Evolutionary conservation across 2,329 filamentous ascomycete species (phyloP), one percentile per base, ranked within the genome.

Genomic region (Scytalidium sp.): DNA sequence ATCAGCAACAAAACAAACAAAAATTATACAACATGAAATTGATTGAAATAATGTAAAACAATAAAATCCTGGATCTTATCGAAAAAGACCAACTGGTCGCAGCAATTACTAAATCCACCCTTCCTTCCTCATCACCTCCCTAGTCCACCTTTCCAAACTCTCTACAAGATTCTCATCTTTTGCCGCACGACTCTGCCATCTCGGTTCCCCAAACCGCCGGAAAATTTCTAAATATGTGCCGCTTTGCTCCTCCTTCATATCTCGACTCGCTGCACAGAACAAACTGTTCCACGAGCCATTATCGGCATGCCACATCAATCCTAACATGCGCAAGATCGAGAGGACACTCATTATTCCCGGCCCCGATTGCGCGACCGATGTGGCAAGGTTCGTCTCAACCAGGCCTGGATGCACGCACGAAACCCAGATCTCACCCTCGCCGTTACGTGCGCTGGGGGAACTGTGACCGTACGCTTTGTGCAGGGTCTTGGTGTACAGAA

Each of bases 361-460:
- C n/a, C 50, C 49, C 10, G 56, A 46, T 42, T 56, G 48, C 21
- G 7, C 45, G 21, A 56, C 46, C 23, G 53, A 43, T 13, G 48
- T 48, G 19, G 53, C 59, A 5, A 67, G 58, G 42, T 64, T 61
- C 39, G 56, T 64, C 32, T 54, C 7, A 27, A 27, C 25, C 25
- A 27, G n/a, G n/a, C 71, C 70, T 5, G 71, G 71, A 55, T 72
- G 70, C 41, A 73, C 64, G 19, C 60, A 58, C n/a, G 66, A 58
- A 13, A 59, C 51, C 65, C 68, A 70, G 50, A 74, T 69, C 56
- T 71, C 67, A 32, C 67, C 68, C 36, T 65, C 55, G 1, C 59
- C 63, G 17, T 51, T 54, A 32, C 44, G 49, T 20, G 65, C 58
- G 22, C 56, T 54, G 11, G 49, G 41, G 27, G 64, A 67, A 11